phyloP scores from a whole-genome alignment of 768 basidiomycete genomes.

The Fomitopsis pulvina region DNA sequence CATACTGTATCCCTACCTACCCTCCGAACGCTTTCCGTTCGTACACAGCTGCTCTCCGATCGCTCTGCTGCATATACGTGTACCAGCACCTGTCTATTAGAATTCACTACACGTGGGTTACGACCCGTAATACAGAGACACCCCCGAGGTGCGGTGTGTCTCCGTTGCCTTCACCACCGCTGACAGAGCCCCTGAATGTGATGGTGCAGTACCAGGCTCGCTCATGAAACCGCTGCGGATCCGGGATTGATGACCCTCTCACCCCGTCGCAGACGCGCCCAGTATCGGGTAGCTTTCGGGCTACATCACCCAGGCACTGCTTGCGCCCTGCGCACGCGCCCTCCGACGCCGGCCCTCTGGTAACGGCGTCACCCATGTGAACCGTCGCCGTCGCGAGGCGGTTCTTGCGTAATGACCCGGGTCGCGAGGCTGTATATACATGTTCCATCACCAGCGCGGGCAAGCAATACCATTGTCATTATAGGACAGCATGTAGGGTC shows the following conservation, averaged over 20 bases:
- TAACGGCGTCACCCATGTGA: conserved; percentile 2
- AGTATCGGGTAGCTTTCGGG: not conserved
- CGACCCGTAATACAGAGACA: not conserved
- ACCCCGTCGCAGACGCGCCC: not conserved
- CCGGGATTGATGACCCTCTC: not conserved
- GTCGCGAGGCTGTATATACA: not conserved
- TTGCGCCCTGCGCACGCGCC: not conserved
- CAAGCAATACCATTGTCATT: not conserved
- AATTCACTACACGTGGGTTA: not conserved
- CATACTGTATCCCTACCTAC: conserved; percentile 8
- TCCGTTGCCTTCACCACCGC: not conserved
- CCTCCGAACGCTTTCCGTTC: not conserved
- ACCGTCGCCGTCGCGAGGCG: conserved; percentile 2
- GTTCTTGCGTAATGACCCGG: conserved; percentile 5
- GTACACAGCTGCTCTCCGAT: not conserved
- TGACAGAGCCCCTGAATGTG: not conserved
- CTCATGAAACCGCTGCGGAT: not conserved
- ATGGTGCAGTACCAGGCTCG: not conserved
- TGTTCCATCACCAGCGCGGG: no score
- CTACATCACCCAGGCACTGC: conserved; percentile 2
- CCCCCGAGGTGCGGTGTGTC: not conserved
- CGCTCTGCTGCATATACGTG: conserved; percentile 1
- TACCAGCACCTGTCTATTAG: conserved; percentile 2
- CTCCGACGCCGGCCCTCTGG: conserved; percentile 1
- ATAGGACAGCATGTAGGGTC: not conserved